Conservation (phyloP, 176 grass and related monocot genomes). For the Poa annua region DNA sequence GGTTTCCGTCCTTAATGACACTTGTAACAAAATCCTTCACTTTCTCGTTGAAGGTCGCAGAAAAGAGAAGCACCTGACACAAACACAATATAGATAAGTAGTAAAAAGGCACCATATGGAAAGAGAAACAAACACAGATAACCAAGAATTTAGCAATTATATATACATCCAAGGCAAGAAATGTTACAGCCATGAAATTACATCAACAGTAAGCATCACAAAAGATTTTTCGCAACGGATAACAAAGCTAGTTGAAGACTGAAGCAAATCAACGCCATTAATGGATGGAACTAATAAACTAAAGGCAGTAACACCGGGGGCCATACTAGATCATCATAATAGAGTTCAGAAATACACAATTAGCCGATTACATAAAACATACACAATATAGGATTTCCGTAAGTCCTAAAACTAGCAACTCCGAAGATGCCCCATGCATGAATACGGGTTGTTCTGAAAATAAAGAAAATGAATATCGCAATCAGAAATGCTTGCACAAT, state of each 20-base stretch:
- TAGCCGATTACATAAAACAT: constrained; percentile 34
- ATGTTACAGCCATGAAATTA: constrained; percentile 1
- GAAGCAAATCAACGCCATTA: constrained; percentile 5
- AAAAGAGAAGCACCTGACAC: constrained; percentile 88
- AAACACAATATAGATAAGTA: constrained; percentile 19
- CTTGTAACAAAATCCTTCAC: constrained; percentile 90
- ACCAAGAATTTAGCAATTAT: neutral
- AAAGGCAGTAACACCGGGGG: neutral
- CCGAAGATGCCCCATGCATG: constrained; percentile 4
- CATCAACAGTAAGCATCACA: neutral
- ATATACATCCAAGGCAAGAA: neutral
- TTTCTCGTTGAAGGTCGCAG: constrained; percentile 88
- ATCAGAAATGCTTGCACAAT: neutral
- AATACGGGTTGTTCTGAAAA: neutral
- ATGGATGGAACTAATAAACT: neutral
- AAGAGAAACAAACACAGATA: constrained; percentile 19
- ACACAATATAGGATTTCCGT: neutral
- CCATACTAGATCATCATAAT: neutral
- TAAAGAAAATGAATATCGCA: neutral
- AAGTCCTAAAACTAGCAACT: neutral
- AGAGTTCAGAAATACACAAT: neutral
- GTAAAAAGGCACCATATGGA: constrained; percentile 15
- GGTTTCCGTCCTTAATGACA: constrained; percentile 78
- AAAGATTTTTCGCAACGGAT: neutral
- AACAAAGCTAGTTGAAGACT: constrained; percentile 2